Conservation (phyloP, 1,284 basidiomycete species). For the Rhizopogon parksii region DNA sequence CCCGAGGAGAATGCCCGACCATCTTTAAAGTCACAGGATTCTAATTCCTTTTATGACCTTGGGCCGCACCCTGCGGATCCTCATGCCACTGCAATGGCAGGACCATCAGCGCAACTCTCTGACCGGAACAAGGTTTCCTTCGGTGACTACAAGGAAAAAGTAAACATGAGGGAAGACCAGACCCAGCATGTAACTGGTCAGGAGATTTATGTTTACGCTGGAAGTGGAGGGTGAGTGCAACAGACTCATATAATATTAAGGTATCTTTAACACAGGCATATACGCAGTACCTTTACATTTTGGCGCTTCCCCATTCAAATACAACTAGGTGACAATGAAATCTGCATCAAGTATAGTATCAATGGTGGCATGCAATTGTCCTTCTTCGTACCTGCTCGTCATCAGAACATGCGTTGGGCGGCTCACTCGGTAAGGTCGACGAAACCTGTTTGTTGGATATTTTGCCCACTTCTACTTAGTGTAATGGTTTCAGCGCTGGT, state of each 20-base stretch:
- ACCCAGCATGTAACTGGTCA: constrained; percentile 51
- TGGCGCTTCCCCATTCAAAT: constrained; percentile 92
- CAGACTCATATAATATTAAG: neutral
- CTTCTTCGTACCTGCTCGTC: constrained; percentile 79
- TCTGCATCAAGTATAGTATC: constrained; percentile 74
- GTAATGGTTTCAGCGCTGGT: constrained; percentile 78
- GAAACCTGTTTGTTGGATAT: neutral
- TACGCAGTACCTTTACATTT: constrained; percentile 74
- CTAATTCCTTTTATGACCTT: constrained; percentile 42
- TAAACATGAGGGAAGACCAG: constrained; percentile 17
- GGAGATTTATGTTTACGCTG: constrained; percentile 77
- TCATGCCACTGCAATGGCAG: constrained; percentile 34
- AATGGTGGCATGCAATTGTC: constrained; percentile 73
- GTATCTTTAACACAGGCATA: neutral
- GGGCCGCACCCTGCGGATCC: constrained; percentile 70
- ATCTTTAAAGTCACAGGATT: constrained; percentile 11
- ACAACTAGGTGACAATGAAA: constrained; percentile 67
- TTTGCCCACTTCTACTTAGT: constrained; percentile 34
- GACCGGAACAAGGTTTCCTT: constrained; percentile 7
- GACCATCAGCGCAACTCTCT: constrained; percentile 5
- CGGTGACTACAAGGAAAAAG: constrained; percentile 16
- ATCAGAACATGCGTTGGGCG: constrained; percentile 89
- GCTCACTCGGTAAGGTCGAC: constrained; percentile 62
- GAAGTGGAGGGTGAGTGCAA: constrained; percentile 50
- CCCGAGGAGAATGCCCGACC: constrained; percentile 33